Conservation (phyloP, 2,329 filamentous ascomycete species). For the Sporothrix pallida region DNA sequence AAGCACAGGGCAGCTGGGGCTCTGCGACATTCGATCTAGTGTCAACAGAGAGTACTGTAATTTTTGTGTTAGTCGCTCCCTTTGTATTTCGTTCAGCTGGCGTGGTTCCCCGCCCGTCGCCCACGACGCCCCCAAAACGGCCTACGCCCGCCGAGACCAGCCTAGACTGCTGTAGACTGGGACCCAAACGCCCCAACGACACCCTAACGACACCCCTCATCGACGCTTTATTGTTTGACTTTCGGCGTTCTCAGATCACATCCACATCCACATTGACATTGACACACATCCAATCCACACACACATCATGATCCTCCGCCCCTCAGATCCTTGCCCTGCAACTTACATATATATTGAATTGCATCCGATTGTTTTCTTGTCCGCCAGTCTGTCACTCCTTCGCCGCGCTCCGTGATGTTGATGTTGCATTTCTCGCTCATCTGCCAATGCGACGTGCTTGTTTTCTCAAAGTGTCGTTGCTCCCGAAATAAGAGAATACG, state of each 20-base stretch:
- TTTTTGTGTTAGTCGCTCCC: not conserved
- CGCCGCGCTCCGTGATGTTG: conserved; percentile 26
- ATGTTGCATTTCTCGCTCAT: conserved; percentile 23
- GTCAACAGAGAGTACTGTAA: no score
- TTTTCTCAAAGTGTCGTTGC: not conserved
- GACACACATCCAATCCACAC: no score
- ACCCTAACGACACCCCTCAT: no score
- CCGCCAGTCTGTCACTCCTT: not conserved
- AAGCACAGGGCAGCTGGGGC: not conserved
- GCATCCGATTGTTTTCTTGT: not conserved
- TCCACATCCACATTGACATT: no score
- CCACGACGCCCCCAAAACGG: not conserved
- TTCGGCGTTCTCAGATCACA: no score
- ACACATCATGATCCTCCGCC: no score
- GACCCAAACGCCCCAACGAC: no score
- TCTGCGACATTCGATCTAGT: not conserved
- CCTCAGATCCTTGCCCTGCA: not conserved
- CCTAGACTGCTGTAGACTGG: not conserved
- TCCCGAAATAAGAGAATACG: not conserved
- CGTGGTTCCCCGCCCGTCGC: not conserved
- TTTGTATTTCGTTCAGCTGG: not conserved
- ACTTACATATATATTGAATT: not conserved
- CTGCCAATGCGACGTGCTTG: conserved; percentile 14
- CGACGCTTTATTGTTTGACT: no score
- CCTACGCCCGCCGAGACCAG: not conserved